Evolutionary conservation across 345 rosid genomes (phyloP), one percentile per base, ranked within the genome.

Genomic region (Litchi chinensis): DNA sequence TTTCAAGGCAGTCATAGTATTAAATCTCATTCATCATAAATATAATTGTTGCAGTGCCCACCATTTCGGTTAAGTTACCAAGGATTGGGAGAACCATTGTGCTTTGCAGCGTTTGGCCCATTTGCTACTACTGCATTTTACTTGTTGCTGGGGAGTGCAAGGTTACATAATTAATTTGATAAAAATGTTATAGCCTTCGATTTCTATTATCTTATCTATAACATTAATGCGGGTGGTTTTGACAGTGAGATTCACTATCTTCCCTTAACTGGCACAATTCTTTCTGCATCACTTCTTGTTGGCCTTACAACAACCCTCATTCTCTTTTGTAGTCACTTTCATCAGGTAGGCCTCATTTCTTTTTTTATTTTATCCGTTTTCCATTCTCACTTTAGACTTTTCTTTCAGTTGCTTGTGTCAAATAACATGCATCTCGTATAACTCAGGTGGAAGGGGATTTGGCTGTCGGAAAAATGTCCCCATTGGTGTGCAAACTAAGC

Each of bases 41-140:
- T 41, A 32, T 67, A 15, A 71, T 24, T 52, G 21, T 70, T 76
- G 74, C 79, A 92, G 98, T 95, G 98, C 84, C 98, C 98, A 0
- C 98, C 98, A 68, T 95, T 95, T 83, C 87, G 98, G 79, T 80
- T 93, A 79, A 93, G 97, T 86, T 95, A 93, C 89, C 93, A 85
- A 72, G 98, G 98, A 83, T 73, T 95, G 70, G 98, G 98, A 81
- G 98, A 95, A 89, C 97, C 98, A 4, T 80, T 95, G 84, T 93
- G 97, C 80, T 95, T 93, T 76, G 92, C 95, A 52, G 97, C 98
- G 48, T 95, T 93, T 70, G 98, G 98, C 56, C 98, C 96, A n/a
- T 93, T 95, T 83, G 95, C 98, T 56, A 95, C 97, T 5, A 86
- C 91, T 22, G 98, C 95, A 26, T 95, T 95, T 78, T 95, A 95